Conservation (phyloP, 2,329 filamentous ascomycete genomes). For the Arthrinium puccinioides region DNA sequence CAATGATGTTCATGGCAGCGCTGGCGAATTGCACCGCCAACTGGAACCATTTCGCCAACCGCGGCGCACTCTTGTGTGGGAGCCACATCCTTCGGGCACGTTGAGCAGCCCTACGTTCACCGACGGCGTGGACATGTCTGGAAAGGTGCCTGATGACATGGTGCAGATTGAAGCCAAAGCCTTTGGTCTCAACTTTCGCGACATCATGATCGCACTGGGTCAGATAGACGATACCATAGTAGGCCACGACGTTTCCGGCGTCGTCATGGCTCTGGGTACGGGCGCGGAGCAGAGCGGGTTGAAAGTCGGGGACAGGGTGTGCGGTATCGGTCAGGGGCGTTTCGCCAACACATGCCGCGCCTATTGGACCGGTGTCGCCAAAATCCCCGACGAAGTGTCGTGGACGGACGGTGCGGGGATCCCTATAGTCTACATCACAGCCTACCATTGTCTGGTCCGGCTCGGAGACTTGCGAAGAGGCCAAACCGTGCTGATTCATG, state of each 20-base stretch:
- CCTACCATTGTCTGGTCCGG: too few relatives aligned
- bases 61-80: too few relatives aligned
- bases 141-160: conserved; percentile 13
- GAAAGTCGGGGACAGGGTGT: neutral
- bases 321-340: neutral
- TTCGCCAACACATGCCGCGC: neutral
- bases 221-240: conserved; percentile 17
- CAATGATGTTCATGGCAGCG: too few relatives aligned
- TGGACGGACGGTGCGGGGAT: too few relatives aligned
- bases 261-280: too few relatives aligned
- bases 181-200: conserved; percentile 20
- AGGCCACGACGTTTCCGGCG: neutral
- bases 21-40: too few relatives aligned
- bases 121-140: too few relatives aligned
- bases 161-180: conserved; percentile 20
- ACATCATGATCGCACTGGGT: conserved; percentile 14
- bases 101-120: too few relatives aligned
- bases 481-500: conserved; percentile 25
- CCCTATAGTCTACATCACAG: too few relatives aligned
- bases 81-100: too few relatives aligned
- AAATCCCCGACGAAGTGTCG: neutral
- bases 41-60: too few relatives aligned
- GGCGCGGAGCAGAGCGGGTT: neutral
- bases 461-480: too few relatives aligned
- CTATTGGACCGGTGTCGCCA: neutral